Base-by-base conservation (phyloP, 1,284 basidiomycete species). In the Pseudomicrostroma phylloplanum region DNA sequence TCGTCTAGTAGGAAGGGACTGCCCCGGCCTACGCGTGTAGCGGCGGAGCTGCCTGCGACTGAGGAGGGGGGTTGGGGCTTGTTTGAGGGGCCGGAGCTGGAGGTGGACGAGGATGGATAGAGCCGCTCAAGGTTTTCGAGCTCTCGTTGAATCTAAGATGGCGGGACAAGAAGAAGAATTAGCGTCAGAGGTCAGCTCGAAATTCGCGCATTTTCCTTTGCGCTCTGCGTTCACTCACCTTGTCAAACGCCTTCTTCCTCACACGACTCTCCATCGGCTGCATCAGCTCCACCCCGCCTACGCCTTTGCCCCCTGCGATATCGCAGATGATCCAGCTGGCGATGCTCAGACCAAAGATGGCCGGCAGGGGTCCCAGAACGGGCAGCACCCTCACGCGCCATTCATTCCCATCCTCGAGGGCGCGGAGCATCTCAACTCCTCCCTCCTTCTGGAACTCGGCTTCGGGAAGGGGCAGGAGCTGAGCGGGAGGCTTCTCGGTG, bases 301-400 rank as follows among this genome's bases (percentile, higher is more conserved):
- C 30, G 30, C 30, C 25, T 63, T 55, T 70, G 64, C 54, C 74
- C 65, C 9, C 71, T 66, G 70, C 73, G 3, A 79, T 66, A 57
- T 75, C 76, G 65, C 76, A 77, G 25, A 79, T 59, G 60, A 79
- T 70, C 57, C 69, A 77, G 15, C 72, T 77, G 0, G 77, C 77
- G 1, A 71, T 74, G 0, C 74, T 74, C 9, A 79, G 59, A 0
- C 77, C 77, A 58, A 79, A 79, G 71, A 79, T 79, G 60, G 74
- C 76, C 2, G 77, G 77, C 6, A 79, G 57, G 1, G 77, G 74
- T 0, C 67, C 66, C 26, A 57, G 83, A 6, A 93, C 91, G 36
- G 91, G 91, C 6, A 94, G 79, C 66, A 93, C 91, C 53, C 92
- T 84, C 6, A 94, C 91, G 41, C 96, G 84, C 81, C 97, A 98